Conservation (phyloP, 2,329 filamentous ascomycete genomes). For the Clarireedia homoeocarpa region DNA sequence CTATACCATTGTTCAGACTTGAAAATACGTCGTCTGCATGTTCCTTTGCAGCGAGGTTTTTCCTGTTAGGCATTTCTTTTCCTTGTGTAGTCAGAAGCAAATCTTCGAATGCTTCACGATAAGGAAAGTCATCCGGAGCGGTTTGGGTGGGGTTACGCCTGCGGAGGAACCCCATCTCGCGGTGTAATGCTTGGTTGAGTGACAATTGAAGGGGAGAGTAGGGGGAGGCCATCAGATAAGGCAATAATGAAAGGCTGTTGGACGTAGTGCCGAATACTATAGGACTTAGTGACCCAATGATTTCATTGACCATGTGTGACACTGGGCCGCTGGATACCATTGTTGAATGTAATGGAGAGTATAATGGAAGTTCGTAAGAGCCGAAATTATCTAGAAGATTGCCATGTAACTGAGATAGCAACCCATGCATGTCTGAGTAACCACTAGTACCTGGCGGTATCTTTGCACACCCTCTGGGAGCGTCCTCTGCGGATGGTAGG, state of each 20-base stretch:
- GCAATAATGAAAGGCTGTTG: constrained; percentile 23
- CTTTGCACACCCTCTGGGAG: constrained; percentile 14
- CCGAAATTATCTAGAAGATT: neutral
- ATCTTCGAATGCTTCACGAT: constrained; percentile 28
- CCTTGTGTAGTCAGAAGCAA: constrained; percentile 20
- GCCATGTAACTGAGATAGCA: neutral
- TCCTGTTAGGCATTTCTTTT: neutral
- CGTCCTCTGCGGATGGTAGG: neutral
- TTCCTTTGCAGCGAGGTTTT: neutral
- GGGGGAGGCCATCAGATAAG: constrained; percentile 28
- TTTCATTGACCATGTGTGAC: constrained; percentile 35
- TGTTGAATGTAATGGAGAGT: constrained; percentile 14
- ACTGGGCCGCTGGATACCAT: constrained; percentile 39
- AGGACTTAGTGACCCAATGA: neutral
- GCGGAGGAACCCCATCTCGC: neutral
- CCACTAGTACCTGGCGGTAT: neutral
- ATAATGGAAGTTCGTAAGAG: constrained; percentile 21
- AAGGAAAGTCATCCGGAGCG: constrained; percentile 16
- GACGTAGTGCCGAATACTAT: neutral
- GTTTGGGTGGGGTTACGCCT: too few species aligned
- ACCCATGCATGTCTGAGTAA: too few species aligned
- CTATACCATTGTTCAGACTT: neutral
- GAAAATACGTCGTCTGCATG: neutral
- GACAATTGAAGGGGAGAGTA: constrained; percentile 27
- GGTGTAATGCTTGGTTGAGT: neutral